Conservation (phyloP, 2,329 filamentous ascomycete species). For the Phaeoacremonium minimum region DNA sequence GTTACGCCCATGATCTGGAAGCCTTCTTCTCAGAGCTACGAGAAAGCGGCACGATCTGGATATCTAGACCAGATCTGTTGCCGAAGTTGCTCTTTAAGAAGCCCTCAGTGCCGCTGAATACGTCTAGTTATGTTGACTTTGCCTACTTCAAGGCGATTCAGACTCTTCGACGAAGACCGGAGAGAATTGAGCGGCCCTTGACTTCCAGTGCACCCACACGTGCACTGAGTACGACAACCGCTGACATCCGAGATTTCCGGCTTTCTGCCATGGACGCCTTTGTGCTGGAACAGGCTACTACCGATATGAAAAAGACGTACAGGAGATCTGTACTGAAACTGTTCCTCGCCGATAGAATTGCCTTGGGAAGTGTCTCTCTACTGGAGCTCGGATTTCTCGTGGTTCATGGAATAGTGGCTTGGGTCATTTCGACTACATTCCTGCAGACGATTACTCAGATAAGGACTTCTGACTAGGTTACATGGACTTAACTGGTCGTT, state of each 20-base stretch:
- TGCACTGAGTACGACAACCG: constrained; percentile 7
- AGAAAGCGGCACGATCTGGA: constrained; percentile 53
- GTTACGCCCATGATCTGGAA: constrained; percentile 58
- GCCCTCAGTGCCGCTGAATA: constrained; percentile 25
- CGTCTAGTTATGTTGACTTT: constrained; percentile 30
- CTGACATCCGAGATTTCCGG: constrained; percentile 42
- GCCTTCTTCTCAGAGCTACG: constrained; percentile 57
- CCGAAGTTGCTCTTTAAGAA: constrained; percentile 37
- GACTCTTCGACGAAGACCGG: constrained; percentile 34
- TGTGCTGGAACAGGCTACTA: constrained; percentile 29
- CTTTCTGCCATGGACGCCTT: constrained; percentile 49
- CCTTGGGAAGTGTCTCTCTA: constrained; percentile 28
- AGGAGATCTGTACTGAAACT: constrained; percentile 30
- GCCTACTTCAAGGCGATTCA: constrained; percentile 38
- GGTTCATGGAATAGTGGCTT: constrained; percentile 23
- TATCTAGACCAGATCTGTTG: constrained; percentile 51
- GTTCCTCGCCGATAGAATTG: constrained; percentile 37
- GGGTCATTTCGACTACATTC: too few relatives aligned
- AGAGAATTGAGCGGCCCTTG: constrained; percentile 32
- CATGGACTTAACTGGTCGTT: too few relatives aligned
- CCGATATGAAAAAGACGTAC: constrained; percentile 25
- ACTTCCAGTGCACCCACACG: constrained; percentile 26
- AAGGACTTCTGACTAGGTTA: too few relatives aligned
- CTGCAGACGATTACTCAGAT: too few relatives aligned
- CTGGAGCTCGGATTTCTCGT: constrained; percentile 26